Conservation (phyloP, 2,329 filamentous ascomycete species). For the Beauveria caledonica region DNA sequence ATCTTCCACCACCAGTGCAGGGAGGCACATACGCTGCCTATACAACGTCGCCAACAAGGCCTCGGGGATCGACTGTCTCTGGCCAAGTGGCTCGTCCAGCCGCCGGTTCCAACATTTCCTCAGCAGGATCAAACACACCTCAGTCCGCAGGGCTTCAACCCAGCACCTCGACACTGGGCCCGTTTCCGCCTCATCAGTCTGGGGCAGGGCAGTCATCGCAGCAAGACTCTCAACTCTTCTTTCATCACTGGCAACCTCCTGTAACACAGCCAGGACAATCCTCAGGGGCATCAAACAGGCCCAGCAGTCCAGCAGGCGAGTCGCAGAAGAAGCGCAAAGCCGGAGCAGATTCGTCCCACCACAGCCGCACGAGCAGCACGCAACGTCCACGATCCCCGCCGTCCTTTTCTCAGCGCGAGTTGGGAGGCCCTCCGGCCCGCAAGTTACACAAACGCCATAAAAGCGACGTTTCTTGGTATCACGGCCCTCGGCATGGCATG, state of each 20-base stretch:
- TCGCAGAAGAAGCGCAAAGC: conserved; percentile 84
- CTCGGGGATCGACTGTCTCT: conserved; percentile 42
- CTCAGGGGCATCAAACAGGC: conserved; percentile 49
- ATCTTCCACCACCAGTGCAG: conserved; percentile 21
- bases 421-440: conserved; percentile 18
- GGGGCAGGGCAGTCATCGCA: conserved; percentile 30
- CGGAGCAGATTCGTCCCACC: conserved; percentile 20
- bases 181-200: conserved; percentile 6
- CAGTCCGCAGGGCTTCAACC: conserved; percentile 30
- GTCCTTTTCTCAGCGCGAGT: conserved; percentile 21
- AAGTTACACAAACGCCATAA: conserved; percentile 27
- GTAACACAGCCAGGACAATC: conserved; percentile 49
- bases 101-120: conserved; percentile 32
- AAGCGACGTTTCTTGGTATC: conserved; percentile 30
- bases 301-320: conserved; percentile 65
- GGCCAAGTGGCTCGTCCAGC: conserved; percentile 30
- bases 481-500: conserved; percentile 18
- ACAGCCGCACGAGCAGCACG: conserved; percentile 27
- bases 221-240: conserved; percentile 67
- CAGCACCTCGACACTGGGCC: conserved; percentile 9
- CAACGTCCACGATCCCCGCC: conserved; percentile 27
- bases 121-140: conserved; percentile 37
- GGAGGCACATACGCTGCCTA: conserved; percentile 36
- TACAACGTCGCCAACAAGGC: conserved; percentile 41
- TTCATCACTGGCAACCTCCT: conserved; percentile 89